Conservation (phyloP, 2,329 filamentous ascomycete genomes). For the Teratosphaeriaceae sp. region DNA sequence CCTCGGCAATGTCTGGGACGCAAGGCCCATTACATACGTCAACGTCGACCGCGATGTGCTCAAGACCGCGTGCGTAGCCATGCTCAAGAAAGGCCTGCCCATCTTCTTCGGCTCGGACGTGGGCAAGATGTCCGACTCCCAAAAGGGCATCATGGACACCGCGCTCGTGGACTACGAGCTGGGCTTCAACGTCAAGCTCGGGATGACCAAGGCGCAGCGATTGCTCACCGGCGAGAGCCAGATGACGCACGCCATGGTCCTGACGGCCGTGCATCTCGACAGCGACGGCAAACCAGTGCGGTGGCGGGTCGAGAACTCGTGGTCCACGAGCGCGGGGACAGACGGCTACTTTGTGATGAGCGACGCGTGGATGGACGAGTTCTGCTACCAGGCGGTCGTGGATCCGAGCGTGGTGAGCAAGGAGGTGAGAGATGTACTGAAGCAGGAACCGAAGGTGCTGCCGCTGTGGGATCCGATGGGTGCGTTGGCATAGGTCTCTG, state of each 20-base stretch:
- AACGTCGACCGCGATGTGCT: constrained; percentile 71
- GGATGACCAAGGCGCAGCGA: constrained; percentile 68
- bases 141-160: constrained; percentile 72
- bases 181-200: constrained; percentile 71
- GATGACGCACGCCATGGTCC: constrained; percentile 91
- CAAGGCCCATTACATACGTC: constrained; percentile 69
- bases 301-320: constrained; percentile 85
- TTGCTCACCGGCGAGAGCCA: constrained; percentile 66
- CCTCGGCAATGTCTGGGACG: constrained; percentile 75
- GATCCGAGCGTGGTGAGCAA: constrained; percentile 56
- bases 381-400: constrained; percentile 80
- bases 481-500: constrained; percentile 27
- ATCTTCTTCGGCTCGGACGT: constrained; percentile 89
- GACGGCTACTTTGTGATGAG: constrained; percentile 89
- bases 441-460: constrained; percentile 62
- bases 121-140: constrained; percentile 67
- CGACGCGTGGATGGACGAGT: constrained; percentile 59
- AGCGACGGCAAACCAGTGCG: constrained; percentile 58
- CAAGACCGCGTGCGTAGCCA: constrained; percentile 66
- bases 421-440: constrained; percentile 63
- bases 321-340: constrained; percentile 62
- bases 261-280: constrained; percentile 78
- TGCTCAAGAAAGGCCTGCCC: constrained; percentile 71
- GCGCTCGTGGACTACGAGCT: constrained; percentile 67
- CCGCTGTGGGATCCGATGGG: constrained; percentile 45